Base-by-base conservation (phyloP, 208 protist genomes). In the Leishmania mexicana region DNA sequence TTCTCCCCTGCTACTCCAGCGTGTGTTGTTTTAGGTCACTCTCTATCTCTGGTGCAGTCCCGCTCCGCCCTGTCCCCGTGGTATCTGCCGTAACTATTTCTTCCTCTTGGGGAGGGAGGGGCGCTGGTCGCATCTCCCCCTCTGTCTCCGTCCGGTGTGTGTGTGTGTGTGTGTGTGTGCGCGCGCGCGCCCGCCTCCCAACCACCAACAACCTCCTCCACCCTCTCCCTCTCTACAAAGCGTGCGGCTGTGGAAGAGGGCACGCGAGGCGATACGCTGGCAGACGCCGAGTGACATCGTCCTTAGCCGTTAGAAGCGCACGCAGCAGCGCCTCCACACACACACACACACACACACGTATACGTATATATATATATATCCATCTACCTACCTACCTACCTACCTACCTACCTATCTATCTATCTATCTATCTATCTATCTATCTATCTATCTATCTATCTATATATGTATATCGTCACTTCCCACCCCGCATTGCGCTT, bases 71-170 rank as follows among this genome's bases (percentile, higher is more conserved):
- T 6, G 47, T 28, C n/a, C 28, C 28, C 31, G 47, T 28, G 1
- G 10, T 28, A n/a, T 21, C 40, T 17, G n/a, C 13, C 49, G 40
- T 28, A 19, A 21, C 15, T 35, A 5, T 31, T 67, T 40, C 7
- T 67, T 67, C 60, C 60, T 67, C 62, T 35, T 62, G n/a, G 28
- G 24, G 53, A 38, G 73, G n/a, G 28, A 60, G 53, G 71, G 73
- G n/a, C 31, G 31, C 31, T 38, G 11, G 17, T 76, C 31, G 53
- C 53, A 76, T 49, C 49, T 42, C 31, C 24, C 13, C 49, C 45
- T 13, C 45, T 49, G 31, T 57, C 47, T 7, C 31, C 10, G 0
- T 62, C 17, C 49, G 21, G 28, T 24, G 21, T 42, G 7, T 47
- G 19, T 74, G 15, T 75, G 40, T 8, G 6, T 81, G 38, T 67